A percentile compares a stretch with the other conserved stretches of the same genome.
Conservation (phyloP, 805 yeast genomes). For the Komagataella kurtzmanii region DNA sequence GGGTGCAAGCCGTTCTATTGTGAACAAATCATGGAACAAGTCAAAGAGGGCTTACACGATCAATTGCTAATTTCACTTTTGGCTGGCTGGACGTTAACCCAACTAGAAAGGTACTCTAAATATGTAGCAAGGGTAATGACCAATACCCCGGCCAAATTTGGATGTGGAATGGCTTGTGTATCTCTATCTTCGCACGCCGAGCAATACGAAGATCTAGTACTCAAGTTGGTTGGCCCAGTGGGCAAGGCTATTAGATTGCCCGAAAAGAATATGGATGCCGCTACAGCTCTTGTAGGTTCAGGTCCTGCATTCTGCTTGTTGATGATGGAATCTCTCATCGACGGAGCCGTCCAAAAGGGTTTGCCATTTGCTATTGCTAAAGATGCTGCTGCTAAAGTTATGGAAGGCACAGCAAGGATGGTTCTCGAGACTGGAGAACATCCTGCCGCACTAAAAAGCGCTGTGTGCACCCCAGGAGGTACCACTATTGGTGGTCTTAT, state of each 20-base stretch:
- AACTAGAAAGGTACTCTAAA: slow-evolving; percentile 38
- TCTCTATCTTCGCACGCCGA: slow-evolving; percentile 48
- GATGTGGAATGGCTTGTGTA: slow-evolving; percentile 91
- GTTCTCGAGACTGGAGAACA: slow-evolving; percentile 69
- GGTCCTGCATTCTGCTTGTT: slow-evolving; percentile 91
- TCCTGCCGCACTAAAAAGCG: slow-evolving; percentile 78
- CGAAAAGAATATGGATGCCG: slow-evolving; percentile 93
- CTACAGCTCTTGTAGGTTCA: slow-evolving; percentile 89
- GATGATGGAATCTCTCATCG: slow-evolving; percentile 84
- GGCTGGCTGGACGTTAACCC: slow-evolving; percentile 85
- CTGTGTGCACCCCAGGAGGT: slow-evolving; percentile 95
- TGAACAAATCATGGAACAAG: slow-evolving; percentile 40
- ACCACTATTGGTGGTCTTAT: slow-evolving; percentile 93
- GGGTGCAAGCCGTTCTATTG: slow-evolving; percentile 86
- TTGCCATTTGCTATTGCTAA: slow-evolving; percentile 74
- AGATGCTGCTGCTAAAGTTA: slow-evolving; percentile 82
- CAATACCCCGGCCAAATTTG: slow-evolving; percentile 89
- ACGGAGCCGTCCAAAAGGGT: slow-evolving; percentile 92
- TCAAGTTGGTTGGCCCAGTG: slow-evolving; percentile 44
- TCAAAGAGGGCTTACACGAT: slow-evolving; percentile 30
- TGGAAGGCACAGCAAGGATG: slow-evolving; percentile 92
- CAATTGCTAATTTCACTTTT: slow-evolving; percentile 66
- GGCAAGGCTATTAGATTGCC: slow-evolving; percentile 60
- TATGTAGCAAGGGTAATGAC: slow-evolving; percentile 91
- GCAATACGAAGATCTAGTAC: slow-evolving; percentile 29